Percentiles rank a stretch among this genome's conserved stretches.
Evolutionary conservation across 2,329 filamentous ascomycete genomes (phyloP).

Genomic region (Phaeosphaeriaceae sp.): DNA sequence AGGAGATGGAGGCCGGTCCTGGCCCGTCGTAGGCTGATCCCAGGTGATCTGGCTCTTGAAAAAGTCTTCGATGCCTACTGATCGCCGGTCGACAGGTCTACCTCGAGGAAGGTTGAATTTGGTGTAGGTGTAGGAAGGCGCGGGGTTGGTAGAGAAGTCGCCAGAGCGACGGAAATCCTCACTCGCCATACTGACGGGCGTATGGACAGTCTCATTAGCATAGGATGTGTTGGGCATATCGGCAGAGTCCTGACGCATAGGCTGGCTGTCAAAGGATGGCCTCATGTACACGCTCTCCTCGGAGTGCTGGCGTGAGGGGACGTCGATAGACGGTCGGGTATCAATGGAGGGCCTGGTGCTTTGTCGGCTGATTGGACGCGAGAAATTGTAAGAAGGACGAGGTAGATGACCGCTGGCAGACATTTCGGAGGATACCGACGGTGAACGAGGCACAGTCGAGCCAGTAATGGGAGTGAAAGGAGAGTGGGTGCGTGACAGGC

Average conservation of each 20-base stretch:
- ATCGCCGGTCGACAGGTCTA: constrained; percentile 72
- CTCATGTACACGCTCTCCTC: constrained; percentile 46
- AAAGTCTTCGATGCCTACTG: constrained; percentile 48
- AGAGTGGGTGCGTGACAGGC: constrained; percentile 65
- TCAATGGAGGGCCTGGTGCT: constrained; percentile 60
- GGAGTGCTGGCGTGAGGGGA: constrained; percentile 43
- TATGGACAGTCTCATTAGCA: constrained; percentile 70
- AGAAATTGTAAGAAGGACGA: constrained; percentile 89
- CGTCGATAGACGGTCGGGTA: constrained; percentile 43
- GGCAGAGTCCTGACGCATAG: constrained; percentile 49
- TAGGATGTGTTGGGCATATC: constrained; percentile 64
- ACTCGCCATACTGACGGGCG: constrained; percentile 75
- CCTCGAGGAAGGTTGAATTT: constrained; percentile 86
- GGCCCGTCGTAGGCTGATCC: constrained; percentile 57
- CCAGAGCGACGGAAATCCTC: constrained; percentile 68
- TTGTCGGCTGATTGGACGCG: constrained; percentile 81
- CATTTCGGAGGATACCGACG: constrained; percentile 82
- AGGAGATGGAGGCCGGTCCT: constrained; percentile 46
- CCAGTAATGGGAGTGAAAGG: constrained; percentile 69
- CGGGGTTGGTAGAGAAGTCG: constrained; percentile 59
- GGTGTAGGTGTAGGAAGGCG: constrained; percentile 83
- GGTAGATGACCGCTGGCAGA: constrained; percentile 70
- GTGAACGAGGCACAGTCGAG: constrained; percentile 71
- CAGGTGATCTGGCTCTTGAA: constrained; percentile 64
- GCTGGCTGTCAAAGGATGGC: constrained; percentile 48